Conservation (phyloP, 139 green algal genomes). For the Volvox reticuliferus region DNA sequence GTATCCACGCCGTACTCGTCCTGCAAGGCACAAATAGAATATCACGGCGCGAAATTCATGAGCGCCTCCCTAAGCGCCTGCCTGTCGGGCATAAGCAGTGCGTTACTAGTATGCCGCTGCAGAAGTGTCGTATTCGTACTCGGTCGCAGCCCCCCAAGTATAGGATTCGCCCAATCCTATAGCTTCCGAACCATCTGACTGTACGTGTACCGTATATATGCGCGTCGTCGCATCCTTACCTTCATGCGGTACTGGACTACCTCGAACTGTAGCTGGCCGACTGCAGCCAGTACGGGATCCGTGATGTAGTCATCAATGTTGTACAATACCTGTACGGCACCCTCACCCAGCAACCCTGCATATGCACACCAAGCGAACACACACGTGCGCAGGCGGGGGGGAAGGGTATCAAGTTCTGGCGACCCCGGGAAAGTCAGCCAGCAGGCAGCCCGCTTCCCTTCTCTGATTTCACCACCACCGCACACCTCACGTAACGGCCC, state of each 20-base stretch:
- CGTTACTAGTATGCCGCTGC: no score
- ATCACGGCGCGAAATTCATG: no score
- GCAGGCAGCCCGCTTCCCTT: no score
- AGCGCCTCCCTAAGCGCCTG: no score
- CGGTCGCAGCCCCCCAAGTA: background rate
- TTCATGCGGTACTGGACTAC: conserved; percentile 71
- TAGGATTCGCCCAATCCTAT: background rate
- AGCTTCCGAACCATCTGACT: background rate
- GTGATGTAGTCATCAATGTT: conserved; percentile 72
- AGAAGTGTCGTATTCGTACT: no score
- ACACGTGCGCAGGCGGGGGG: background rate
- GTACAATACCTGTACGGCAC: conserved; percentile 83
- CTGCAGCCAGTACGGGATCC: conserved; percentile 85
- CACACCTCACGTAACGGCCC: no score
- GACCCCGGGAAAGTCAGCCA: no score
- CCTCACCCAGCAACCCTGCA: conserved; percentile 80
- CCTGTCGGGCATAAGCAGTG: no score
- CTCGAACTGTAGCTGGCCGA: conserved; percentile 85
- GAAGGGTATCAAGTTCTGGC: background rate
- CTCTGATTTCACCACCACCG: no score
- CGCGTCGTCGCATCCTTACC: background rate
- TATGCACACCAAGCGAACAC: background rate
- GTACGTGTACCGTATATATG: background rate
- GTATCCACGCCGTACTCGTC: conserved; percentile 86
- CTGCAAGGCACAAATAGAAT: conserved; percentile 20